Evolutionary conservation across 2,329 filamentous ascomycete species (phyloP), one percentile per base, ranked within the genome.

Genomic region (Verticillium tricorpus): DNA sequence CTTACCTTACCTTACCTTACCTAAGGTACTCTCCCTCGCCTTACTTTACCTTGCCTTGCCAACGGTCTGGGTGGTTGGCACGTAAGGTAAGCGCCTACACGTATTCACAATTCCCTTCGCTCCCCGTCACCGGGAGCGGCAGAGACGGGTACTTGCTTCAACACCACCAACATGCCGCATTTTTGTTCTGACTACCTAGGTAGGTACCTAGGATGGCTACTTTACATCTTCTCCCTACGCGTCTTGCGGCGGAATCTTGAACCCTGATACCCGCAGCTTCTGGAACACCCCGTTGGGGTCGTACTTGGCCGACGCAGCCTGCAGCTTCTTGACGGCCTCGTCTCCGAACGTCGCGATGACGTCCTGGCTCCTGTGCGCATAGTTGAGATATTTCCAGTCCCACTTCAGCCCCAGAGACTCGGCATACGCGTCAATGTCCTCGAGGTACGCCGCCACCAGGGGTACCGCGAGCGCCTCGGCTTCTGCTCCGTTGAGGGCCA

Each of bases 331-430:
- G 22, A 80, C 61, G 28, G 76, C 77, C 31, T 73, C 71, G 8
- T 71, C 63, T 0, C 79, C 79, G 61, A 78, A 77, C 1, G 72
- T 69, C 1, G 67, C 54, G 9, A 80, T 68, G 2, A 73, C 71
- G 35, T 77, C 69, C 67, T 82, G 78, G 19, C 67, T 70, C 2
- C 66, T 63, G 54, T 76, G 70, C 1, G 78, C 78, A 57, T 82
- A 82, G 68, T 82, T 81, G 58, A 81, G 69, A 59, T 80, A 82
- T 56, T 67, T 69, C 70, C 71, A 73, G 5, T 68, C 57, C 63
- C 71, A 73, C 7, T 65, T 66, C 5, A 70, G 61, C 0, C 65
- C 68, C 19, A 70, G 60, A 55, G 69, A 66, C 56, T 66, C 64
- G 0, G 71, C 66, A 54, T 69, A 70, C 1, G 60, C 62, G 50